Conservation (phyloP, 345 rosid species). For the Gossypium raimondii region DNA sequence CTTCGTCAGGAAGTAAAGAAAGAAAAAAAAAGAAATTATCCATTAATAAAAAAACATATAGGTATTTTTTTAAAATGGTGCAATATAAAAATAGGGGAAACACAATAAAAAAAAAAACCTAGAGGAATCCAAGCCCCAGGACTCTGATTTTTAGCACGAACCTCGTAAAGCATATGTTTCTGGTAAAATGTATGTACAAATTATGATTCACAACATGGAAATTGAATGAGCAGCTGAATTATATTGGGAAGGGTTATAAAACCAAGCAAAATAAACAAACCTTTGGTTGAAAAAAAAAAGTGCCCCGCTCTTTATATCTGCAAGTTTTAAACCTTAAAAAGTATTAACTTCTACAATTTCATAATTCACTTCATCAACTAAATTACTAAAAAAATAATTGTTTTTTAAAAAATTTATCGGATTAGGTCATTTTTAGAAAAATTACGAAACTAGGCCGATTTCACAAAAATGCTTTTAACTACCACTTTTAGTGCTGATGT, state of each 20-base stretch:
- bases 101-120: background rate
- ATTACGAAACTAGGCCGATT: too few species aligned
- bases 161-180: background rate
- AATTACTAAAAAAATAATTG: too few species aligned
- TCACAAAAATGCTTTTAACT: too few species aligned
- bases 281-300: slow-evolving; percentile 74
- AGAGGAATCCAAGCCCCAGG: background rate
- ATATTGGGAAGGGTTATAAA: background rate
- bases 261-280: slow-evolving; percentile 28
- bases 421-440: too few species aligned
- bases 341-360: background rate
- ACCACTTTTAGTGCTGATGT: too few species aligned
- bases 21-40: too few species aligned
- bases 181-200: background rate
- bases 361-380: background rate
- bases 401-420: too few species aligned
- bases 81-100: background rate
- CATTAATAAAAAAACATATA: too few species aligned
- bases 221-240: background rate
- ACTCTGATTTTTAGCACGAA: background rate
- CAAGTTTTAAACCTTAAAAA: background rate
- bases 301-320: slow-evolving; percentile 80
- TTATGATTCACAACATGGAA: background rate
- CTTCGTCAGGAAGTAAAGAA: too few species aligned
- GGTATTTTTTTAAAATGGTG: too few species aligned